These are phyloP conservation scores for Penicillium sp. DNA, from an alignment of 2,329 filamentous ascomycete species.

Conservation along the genomic window DNA sequence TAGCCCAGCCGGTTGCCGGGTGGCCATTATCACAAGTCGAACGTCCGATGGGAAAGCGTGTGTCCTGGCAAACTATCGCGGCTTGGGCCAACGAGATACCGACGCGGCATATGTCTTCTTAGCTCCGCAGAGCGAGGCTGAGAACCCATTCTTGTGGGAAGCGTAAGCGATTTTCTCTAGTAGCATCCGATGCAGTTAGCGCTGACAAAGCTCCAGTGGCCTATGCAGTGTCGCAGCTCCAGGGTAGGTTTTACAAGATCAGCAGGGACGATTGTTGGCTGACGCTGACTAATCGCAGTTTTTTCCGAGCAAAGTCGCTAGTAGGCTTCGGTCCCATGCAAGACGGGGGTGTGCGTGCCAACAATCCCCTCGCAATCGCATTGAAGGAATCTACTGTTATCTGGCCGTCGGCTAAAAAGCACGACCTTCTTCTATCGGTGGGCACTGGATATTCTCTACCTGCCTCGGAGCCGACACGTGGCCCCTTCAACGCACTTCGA, in stretches of 20 bases:
- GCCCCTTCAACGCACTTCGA: neutral
- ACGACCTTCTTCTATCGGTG: slow-evolving; percentile 17
- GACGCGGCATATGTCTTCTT: slow-evolving; percentile 10
- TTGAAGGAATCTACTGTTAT: slow-evolving; percentile 14
- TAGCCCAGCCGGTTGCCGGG: slow-evolving; percentile 1
- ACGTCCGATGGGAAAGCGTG: slow-evolving; percentile 15
- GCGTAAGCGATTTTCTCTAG: too few relatives aligned
- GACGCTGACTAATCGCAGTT: slow-evolving; percentile 10
- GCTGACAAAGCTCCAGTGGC: too few relatives aligned
- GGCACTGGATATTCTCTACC: slow-evolving; percentile 12
- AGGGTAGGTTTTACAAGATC: too few relatives aligned
- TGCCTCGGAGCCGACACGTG: too few relatives aligned
- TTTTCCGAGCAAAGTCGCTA: slow-evolving; percentile 13
- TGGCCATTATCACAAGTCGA: slow-evolving; percentile 14
- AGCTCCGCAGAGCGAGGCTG: neutral
- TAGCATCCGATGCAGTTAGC: too few relatives aligned
- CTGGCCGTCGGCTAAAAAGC: slow-evolving; percentile 15
- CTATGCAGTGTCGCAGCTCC: too few relatives aligned
- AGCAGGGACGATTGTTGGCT: too few relatives aligned
- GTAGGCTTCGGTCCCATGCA: slow-evolving; percentile 13
- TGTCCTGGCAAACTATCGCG: slow-evolving; percentile 16
- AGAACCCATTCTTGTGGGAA: slow-evolving; percentile 8
- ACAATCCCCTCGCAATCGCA: slow-evolving; percentile 18
- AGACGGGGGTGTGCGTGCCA: slow-evolving; percentile 21
- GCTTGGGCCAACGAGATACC: neutral